Percentiles rank a stretch among this genome's conserved stretches.
phyloP scores from a whole-genome alignment of 1,139 yeast genomes.

The Pichia sorboxylosa region DNA sequence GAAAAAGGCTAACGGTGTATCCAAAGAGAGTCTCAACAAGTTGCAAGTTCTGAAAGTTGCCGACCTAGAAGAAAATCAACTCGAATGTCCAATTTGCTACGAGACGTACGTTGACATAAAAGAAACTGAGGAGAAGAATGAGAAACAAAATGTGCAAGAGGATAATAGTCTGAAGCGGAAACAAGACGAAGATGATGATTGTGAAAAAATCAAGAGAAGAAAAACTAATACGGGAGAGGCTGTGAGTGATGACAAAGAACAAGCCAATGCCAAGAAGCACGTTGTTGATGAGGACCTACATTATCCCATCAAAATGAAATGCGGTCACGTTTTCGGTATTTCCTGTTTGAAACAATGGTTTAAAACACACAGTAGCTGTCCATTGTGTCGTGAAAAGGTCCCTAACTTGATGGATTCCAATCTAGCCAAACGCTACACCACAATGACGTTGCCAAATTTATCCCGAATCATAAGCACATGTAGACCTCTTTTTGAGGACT shows the following conservation, averaged over 20 bases:
- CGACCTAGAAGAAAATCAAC: slow-evolving; percentile 26
- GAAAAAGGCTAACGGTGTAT: slow-evolving; percentile 36
- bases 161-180: neutral
- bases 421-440: slow-evolving; percentile 13
- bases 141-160: no score
- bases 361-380: slow-evolving; percentile 23
- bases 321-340: slow-evolving; percentile 35
- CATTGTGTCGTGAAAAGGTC: slow-evolving; percentile 22
- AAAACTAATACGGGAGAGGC: neutral
- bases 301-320: slow-evolving; percentile 61
- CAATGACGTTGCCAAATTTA: slow-evolving; percentile 27
- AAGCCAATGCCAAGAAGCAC: neutral
- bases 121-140: slow-evolving; percentile 6
- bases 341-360: slow-evolving; percentile 26
- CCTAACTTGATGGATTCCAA: slow-evolving; percentile 12
- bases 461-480: slow-evolving; percentile 24
- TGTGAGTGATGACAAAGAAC: neutral
- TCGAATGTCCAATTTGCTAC: slow-evolving; percentile 56
- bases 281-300: slow-evolving; percentile 28
- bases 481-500: slow-evolving; percentile 19
- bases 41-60: slow-evolving; percentile 26
- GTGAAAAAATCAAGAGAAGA: neutral
- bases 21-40: slow-evolving; percentile 39
- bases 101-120: slow-evolving; percentile 37
- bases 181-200: neutral